Evolutionary conservation across 805 yeast genomes (phyloP).

Genomic region (Candida multigemmis): DNA sequence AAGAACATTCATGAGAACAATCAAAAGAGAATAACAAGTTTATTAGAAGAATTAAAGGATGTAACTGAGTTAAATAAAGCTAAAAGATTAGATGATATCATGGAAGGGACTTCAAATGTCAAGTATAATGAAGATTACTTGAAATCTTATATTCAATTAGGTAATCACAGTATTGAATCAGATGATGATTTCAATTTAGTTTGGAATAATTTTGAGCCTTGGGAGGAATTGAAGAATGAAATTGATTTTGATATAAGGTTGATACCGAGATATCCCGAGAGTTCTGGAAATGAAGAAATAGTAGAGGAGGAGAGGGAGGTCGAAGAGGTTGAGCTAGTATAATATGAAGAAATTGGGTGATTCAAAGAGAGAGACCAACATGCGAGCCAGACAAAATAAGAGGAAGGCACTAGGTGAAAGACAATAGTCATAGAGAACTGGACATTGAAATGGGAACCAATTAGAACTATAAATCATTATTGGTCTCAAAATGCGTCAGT

Average conservation of each 20-base stretch:
- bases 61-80: constrained; percentile 31
- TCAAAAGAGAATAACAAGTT: constrained; percentile 7
- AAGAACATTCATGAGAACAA: constrained; percentile 16
- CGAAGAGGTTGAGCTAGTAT: too few relatives aligned
- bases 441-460: too few relatives aligned
- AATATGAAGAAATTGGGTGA: too few relatives aligned
- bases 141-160: constrained; percentile 29
- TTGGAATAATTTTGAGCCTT: constrained; percentile 36
- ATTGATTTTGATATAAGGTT: constrained; percentile 30
- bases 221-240: constrained; percentile 33
- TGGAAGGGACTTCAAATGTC: constrained; percentile 21
- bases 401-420: too few relatives aligned
- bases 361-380: too few relatives aligned
- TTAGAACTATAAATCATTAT: too few relatives aligned
- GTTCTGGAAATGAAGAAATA: neutral
- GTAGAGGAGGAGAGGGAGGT: constrained; percentile 2
- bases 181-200: constrained; percentile 36
- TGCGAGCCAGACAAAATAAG: too few relatives aligned
- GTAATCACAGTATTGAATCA: constrained; percentile 22
- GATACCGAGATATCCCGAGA: constrained; percentile 14
- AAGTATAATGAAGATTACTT: constrained; percentile 15
- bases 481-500: too few relatives aligned
- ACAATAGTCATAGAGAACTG: too few relatives aligned
- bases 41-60: constrained; percentile 17
- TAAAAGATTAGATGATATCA: constrained; percentile 19